Evolutionary conservation across 345 rosid genomes (phyloP).

Genomic region (Leavenworthia alabamica): DNA sequence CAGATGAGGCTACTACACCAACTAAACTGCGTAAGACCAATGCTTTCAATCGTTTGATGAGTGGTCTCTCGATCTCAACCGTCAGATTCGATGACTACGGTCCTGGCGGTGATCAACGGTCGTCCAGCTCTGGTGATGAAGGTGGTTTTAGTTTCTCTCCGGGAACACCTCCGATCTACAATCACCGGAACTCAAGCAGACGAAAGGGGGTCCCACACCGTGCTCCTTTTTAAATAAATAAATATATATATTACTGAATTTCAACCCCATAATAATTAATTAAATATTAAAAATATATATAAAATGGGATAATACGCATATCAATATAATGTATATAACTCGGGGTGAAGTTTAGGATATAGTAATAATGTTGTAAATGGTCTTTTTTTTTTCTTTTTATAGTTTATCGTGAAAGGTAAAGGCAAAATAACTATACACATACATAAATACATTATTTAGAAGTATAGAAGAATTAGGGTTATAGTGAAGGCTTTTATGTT

Average conservation of each 20-base stretch:
- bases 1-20: conserved; percentile 69
- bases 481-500: conserved; percentile 15
- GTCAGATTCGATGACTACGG: conserved; percentile 27
- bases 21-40: conserved; percentile 58
- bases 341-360: conserved; percentile 25
- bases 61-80: conserved; percentile 44
- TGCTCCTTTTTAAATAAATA: conserved; percentile 60
- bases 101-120: conserved; percentile 29
- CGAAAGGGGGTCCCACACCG: conserved; percentile 89
- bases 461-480: conserved; percentile 16
- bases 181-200: conserved; percentile 60
- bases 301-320: background rate
- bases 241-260: background rate
- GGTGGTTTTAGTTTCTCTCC: conserved; percentile 50
- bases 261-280: conserved; percentile 13
- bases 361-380: conserved; percentile 31
- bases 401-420: conserved; percentile 19
- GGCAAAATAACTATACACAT: conserved; percentile 16
- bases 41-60: conserved; percentile 56
- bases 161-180: conserved; percentile 49
- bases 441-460: conserved; percentile 21
- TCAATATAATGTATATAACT: conserved; percentile 3
- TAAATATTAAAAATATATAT: background rate
- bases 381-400: background rate
- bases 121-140: conserved; percentile 60